Evolutionary conservation across 805 yeast species (phyloP), one percentile per base, ranked within the genome.

Genomic region (Ogataea ganodermae): DNA sequence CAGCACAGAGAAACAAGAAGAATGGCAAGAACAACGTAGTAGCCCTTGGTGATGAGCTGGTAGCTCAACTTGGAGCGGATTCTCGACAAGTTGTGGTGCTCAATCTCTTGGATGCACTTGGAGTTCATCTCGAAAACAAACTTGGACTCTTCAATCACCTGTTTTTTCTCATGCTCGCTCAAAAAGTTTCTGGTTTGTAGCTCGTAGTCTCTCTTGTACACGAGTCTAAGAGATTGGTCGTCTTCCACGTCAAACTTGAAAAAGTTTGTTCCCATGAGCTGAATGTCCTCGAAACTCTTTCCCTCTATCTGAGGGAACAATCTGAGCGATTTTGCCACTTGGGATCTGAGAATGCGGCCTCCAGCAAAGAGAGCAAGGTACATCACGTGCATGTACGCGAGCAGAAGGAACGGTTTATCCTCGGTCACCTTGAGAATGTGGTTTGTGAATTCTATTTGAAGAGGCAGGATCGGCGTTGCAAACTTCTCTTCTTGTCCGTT

Each of bases 361-460:
- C 96, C 96, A 1, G 96, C 96, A 70, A 88, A 88, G 42, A 88
- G 74, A 0, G 94, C 96, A 60, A 88, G 69, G 67, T 88, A 88
- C 80, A 88, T 76, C 40, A 86, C 94, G 63, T 88, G 96, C 71
- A 89, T 80, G 65, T 88, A 88, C 4, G 96, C 94, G 39, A 88
- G 71, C 30, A 88, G 66, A 17, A 86, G 66, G 56, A 85, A 79
- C 6, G 96, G 96, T 59, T 84, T 83, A 37, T 76, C 81, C 35
- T 60, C 61, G 28, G 85, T 76, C 7, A 73, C 74, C 40, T 68
- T 62, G 31, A 71, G 67, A 46, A 88, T 85, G 61, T 84, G 89
- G 31, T 82, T 64, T 24, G 74, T 75, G 58, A 84, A 86, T 30
- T 70, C 80, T 35, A 80, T 79, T 65, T 87, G 89, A 51, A 76